A percentile compares a stretch with the other conserved stretches of the same genome.
Evolutionary conservation across 441 rosid genomes (phyloP).

Genomic region (Aquilaria agallochum): DNA sequence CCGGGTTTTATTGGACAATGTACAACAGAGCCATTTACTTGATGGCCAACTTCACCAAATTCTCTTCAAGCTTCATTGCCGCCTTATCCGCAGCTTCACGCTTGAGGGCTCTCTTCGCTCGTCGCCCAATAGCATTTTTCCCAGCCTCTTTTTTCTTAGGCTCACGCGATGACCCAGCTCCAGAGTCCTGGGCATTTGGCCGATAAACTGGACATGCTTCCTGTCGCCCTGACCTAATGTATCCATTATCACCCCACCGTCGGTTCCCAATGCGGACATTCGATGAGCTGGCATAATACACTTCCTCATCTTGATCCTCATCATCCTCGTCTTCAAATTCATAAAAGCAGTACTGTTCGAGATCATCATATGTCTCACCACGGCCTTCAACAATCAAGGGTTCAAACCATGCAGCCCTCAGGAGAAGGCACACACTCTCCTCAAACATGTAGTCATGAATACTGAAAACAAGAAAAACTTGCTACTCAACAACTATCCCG

Average conservation of each 20-base stretch:
- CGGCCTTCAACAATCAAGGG: constrained; percentile 51
- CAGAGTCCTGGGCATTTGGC: constrained; percentile 32
- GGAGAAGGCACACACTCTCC: constrained; percentile 89
- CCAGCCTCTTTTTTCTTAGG: constrained; percentile 54
- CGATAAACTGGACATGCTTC: constrained; percentile 69
- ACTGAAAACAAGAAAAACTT: constrained; percentile 25
- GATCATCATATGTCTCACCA: constrained; percentile 33
- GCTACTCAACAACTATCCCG: no score
- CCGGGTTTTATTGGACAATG: not conserved
- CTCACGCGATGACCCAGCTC: constrained; percentile 51
- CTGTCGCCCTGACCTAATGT: constrained; percentile 74
- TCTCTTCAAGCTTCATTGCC: constrained; percentile 72
- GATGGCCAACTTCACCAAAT: constrained; percentile 57
- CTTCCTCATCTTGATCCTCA: constrained; percentile 59
- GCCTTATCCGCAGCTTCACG: constrained; percentile 95
- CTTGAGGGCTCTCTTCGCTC: constrained; percentile 88
- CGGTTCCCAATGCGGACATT: constrained; percentile 70
- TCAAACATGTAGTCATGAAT: constrained; percentile 82
- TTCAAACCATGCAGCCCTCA: constrained; percentile 80
- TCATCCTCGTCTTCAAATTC: constrained; percentile 41
- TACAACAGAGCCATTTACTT: constrained; percentile 20
- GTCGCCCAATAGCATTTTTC: constrained; percentile 49
- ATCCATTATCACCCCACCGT: constrained; percentile 94
- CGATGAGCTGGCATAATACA: constrained; percentile 38
- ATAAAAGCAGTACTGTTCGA: constrained; percentile 30